phyloP scores from a whole-genome alignment of 352 stramenopile genomes.

The Phytophthora parvispora region DNA sequence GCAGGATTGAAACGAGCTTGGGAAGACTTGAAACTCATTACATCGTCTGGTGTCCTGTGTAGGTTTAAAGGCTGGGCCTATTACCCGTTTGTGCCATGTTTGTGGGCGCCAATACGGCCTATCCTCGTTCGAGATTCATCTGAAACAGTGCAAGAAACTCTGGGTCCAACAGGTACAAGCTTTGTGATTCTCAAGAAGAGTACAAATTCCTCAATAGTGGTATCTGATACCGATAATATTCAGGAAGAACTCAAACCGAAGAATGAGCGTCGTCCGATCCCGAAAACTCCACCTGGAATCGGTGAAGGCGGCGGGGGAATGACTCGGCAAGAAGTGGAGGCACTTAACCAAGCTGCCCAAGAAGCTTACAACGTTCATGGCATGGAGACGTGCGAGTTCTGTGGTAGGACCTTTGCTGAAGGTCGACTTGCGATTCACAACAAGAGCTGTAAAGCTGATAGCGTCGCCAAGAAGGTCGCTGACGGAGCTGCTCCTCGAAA shows the following conservation, averaged over 20 bases:
- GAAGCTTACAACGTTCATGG: slow-evolving; percentile 79
- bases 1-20: too few species aligned
- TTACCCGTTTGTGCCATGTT: slow-evolving; percentile 85
- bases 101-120: slow-evolving; percentile 83
- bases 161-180: slow-evolving; percentile 66
- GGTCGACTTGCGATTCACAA: slow-evolving; percentile 77
- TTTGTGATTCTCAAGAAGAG: not conserved
- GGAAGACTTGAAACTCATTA: too few species aligned
- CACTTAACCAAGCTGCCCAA: slow-evolving; percentile 70
- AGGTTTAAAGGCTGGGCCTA: slow-evolving; percentile 57
- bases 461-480: slow-evolving; percentile 48
- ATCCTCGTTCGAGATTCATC: slow-evolving; percentile 86
- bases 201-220: too few species aligned
- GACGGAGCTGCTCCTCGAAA: slow-evolving; percentile 67
- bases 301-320: slow-evolving; percentile 40
- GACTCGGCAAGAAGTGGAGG: slow-evolving; percentile 71
- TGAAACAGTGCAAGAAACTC: slow-evolving; percentile 89
- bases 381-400: slow-evolving; percentile 86
- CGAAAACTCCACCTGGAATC: slow-evolving; percentile 69
- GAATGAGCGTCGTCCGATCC: slow-evolving; percentile 66
- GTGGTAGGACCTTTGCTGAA: slow-evolving; percentile 79
- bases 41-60: not conserved
- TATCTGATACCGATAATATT: not conserved
- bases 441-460: slow-evolving; percentile 64
- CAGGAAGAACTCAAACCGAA: slow-evolving; percentile 79